phyloP scores from a whole-genome alignment of 2,329 filamentous ascomycete species.

The Epichloe hybrida region DNA sequence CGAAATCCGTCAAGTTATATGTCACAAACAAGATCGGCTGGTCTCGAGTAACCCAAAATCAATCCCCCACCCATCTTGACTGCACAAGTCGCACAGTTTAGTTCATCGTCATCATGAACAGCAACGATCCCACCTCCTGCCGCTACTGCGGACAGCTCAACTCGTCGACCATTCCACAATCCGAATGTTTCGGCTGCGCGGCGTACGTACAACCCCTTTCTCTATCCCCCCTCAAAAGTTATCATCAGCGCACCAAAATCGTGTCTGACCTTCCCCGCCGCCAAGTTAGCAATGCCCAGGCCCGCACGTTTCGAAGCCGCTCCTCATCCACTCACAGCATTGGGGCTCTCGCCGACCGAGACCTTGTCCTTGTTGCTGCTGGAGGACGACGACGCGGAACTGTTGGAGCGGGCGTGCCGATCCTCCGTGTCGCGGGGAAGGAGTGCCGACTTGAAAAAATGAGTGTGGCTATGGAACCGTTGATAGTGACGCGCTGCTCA shows the following conservation, averaged over 20 bases:
- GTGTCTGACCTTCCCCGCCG: neutral
- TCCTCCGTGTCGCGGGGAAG: neutral
- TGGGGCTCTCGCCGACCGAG: neutral
- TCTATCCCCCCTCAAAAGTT: neutral
- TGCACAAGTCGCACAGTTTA: neutral
- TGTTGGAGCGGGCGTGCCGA: neutral
- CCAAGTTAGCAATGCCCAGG: neutral
- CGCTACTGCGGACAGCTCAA: slow-evolving; percentile 9
- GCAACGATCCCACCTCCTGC: slow-evolving; percentile 3
- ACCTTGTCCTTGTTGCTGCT: neutral
- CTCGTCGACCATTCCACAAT: slow-evolving; percentile 7
- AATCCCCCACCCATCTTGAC: neutral
- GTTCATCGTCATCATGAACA: neutral
- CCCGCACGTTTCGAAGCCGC: neutral
- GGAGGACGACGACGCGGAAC: neutral
- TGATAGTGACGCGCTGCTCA: neutral
- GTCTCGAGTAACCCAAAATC: neutral
- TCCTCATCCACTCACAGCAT: neutral
- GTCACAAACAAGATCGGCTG: no score
- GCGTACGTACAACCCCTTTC: slow-evolving; percentile 4
- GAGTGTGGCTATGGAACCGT: neutral
- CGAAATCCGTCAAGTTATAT: no score
- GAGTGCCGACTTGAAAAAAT: neutral
- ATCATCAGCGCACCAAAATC: neutral
- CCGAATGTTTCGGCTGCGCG: slow-evolving; percentile 11